These are phyloP conservation scores for Arthroderma sp. DNA, from an alignment of 2,329 filamentous ascomycete species.

Conservation along the genomic window DNA sequence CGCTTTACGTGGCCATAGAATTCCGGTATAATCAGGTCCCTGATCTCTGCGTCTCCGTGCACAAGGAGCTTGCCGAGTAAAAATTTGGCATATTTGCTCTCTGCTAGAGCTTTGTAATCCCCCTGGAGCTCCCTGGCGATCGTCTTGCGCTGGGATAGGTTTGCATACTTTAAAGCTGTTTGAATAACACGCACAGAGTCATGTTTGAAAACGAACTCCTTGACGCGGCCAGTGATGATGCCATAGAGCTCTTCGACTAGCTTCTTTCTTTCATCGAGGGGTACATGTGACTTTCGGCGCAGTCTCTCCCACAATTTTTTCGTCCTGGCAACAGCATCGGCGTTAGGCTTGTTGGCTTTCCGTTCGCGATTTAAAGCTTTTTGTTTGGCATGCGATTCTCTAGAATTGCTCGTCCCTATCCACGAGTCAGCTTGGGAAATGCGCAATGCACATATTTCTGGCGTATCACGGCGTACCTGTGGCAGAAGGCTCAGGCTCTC, in stretches of 20 bases:
- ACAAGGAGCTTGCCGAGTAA: conserved; percentile 89
- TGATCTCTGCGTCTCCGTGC: conserved; percentile 76
- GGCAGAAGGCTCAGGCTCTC: not conserved
- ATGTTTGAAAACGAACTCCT: conserved; percentile 96
- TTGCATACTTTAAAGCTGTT: conserved; percentile 92
- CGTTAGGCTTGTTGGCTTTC: conserved; percentile 83
- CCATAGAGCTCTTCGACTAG: conserved; percentile 80
- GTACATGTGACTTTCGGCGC: conserved; percentile 84
- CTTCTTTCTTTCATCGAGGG: conserved; percentile 72
- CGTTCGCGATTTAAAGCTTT: conserved; percentile 78
- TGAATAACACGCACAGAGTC: conserved; percentile 94
- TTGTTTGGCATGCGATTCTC: conserved; percentile 86
- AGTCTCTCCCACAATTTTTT: conserved; percentile 97
- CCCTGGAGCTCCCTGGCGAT: conserved; percentile 81
- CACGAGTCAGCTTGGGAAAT: no score
- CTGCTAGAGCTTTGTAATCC: conserved; percentile 69
- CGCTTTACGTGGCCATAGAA: conserved; percentile 90
- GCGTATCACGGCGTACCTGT: no score
- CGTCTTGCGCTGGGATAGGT: conserved; percentile 65
- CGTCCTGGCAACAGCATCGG: conserved; percentile 71
- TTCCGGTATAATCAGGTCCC: conserved; percentile 79
- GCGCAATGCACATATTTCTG: no score
- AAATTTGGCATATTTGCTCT: conserved; percentile 96
- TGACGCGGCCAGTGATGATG: conserved; percentile 81
- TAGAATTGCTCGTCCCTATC: conserved; percentile 44